phyloP scores from a whole-genome alignment of 2,329 filamentous ascomycete species.

The Penicillium fuscoglaucum region DNA sequence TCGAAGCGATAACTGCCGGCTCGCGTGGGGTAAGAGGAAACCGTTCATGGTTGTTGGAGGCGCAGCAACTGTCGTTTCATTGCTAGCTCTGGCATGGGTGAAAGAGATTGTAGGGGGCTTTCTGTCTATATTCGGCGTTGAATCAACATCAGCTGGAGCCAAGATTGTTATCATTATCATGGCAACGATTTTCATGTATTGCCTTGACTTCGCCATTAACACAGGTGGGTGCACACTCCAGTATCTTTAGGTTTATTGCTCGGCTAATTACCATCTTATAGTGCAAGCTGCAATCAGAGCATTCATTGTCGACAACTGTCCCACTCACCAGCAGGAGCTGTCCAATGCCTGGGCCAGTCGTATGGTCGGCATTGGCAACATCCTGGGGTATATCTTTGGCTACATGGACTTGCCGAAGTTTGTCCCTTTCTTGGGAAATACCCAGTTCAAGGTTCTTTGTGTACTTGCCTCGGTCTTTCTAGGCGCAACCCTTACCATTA shows the following conservation, averaged over 20 bases:
- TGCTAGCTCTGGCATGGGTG: conserved; percentile 73
- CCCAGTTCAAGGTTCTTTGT: conserved; percentile 91
- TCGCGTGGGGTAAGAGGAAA: conserved; percentile 74
- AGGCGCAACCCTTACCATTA: conserved; percentile 67
- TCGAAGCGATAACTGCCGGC: conserved; percentile 73
- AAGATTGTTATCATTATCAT: conserved; percentile 69
- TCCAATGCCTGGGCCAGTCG: conserved; percentile 95
- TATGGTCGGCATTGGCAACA: conserved; percentile 83
- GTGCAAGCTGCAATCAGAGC: conserved; percentile 71
- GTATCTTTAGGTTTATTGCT: not conserved
- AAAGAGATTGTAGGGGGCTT: conserved; percentile 69
- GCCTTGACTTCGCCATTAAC: conserved; percentile 93
- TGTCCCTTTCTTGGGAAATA: conserved; percentile 77
- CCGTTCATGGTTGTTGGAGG: conserved; percentile 77
- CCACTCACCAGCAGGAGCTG: conserved; percentile 87
- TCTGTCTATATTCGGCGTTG: conserved; percentile 68
- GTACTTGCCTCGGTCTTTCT: conserved; percentile 78
- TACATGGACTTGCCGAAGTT: conserved; percentile 75
- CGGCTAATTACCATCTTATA: conserved; percentile 28
- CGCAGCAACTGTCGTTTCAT: conserved; percentile 64
- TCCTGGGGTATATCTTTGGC: conserved; percentile 83
- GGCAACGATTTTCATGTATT: conserved; percentile 83
- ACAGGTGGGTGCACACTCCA: conserved; percentile 66
- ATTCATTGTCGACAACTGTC: conserved; percentile 90
- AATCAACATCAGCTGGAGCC: conserved; percentile 63